Evolutionary conservation across 73 alveolate genomes (phyloP).

Genomic region (Stentor coeruleus): DNA sequence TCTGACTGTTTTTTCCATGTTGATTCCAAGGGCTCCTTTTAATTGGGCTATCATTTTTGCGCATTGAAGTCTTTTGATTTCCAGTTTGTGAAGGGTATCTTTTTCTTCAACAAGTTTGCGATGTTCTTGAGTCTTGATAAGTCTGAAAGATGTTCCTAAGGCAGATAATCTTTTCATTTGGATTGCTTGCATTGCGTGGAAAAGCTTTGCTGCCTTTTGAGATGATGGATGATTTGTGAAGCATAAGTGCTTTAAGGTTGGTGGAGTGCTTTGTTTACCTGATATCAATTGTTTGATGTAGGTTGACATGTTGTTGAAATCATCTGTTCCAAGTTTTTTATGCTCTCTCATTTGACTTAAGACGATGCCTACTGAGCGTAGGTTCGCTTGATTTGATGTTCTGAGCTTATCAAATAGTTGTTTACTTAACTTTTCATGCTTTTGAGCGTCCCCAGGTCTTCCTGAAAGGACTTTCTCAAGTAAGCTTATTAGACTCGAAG

Average conservation of each 20-base stretch:
- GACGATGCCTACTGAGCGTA: not conserved
- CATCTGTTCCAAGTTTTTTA: not conserved
- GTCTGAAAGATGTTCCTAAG: not conserved
- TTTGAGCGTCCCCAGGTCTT: slow-evolving; percentile 2
- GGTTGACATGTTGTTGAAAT: not conserved
- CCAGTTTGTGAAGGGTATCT: no score
- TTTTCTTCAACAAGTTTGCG: not conserved
- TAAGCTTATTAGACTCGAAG: not conserved
- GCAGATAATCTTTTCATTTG: no score
- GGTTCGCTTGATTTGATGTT: not conserved
- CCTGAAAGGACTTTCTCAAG: not conserved
- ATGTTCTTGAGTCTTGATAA: not conserved
- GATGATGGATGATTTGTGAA: not conserved
- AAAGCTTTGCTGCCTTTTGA: not conserved
- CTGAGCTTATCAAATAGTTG: not conserved
- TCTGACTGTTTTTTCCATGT: slow-evolving; percentile 3
- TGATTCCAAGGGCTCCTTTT: slow-evolving; percentile 23
- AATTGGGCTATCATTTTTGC: not conserved
- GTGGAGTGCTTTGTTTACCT: not conserved
- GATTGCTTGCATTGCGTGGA: not conserved
- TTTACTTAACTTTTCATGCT: no score
- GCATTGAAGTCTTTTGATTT: slow-evolving; percentile 19
- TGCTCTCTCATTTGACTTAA: no score
- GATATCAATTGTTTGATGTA: not conserved
- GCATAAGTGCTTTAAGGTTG: not conserved